Conservation (phyloP, 2,329 filamentous ascomycete genomes). For the Pseudopyrenochaeta lycopersici region DNA sequence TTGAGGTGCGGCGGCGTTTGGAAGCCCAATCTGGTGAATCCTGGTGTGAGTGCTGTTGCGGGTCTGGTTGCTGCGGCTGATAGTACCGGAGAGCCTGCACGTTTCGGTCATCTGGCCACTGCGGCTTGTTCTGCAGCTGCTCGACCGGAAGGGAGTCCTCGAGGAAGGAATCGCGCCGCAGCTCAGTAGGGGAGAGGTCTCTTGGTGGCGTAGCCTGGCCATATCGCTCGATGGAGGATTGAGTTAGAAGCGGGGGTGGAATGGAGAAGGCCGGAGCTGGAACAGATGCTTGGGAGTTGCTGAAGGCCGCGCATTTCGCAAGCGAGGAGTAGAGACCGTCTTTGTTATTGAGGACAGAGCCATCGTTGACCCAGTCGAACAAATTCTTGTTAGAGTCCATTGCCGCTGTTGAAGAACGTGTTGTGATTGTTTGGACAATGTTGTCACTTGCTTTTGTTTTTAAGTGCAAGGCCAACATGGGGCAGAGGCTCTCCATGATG, state of each 20-base stretch:
- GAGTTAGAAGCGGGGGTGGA: conserved; percentile 38
- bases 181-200: conserved; percentile 40
- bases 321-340: conserved; percentile 19
- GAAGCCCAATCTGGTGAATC: conserved; percentile 12
- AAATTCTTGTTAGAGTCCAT: no score
- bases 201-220: conserved; percentile 50
- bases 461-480: no score
- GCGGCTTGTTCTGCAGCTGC: conserved; percentile 37
- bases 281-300: conserved; percentile 7
- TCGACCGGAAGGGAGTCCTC: conserved; percentile 40
- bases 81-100: no score
- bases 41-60: conserved; percentile 15
- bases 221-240: conserved; percentile 39
- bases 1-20: conserved; percentile 42
- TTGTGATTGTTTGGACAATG: no score
- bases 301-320: conserved; percentile 27
- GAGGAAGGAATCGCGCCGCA: conserved; percentile 11
- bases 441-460: no score
- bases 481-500: no score
- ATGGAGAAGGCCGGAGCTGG: conserved; percentile 31
- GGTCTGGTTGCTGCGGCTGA: neutral
- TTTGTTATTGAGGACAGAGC: conserved; percentile 23
- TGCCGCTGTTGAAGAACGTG: no score
- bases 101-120: conserved; percentile 21
- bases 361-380: conserved; percentile 40